Evolutionary conservation across 805 yeast genomes (phyloP), one percentile per base, ranked within the genome.

Genomic region (Ogataea pilisensis): DNA sequence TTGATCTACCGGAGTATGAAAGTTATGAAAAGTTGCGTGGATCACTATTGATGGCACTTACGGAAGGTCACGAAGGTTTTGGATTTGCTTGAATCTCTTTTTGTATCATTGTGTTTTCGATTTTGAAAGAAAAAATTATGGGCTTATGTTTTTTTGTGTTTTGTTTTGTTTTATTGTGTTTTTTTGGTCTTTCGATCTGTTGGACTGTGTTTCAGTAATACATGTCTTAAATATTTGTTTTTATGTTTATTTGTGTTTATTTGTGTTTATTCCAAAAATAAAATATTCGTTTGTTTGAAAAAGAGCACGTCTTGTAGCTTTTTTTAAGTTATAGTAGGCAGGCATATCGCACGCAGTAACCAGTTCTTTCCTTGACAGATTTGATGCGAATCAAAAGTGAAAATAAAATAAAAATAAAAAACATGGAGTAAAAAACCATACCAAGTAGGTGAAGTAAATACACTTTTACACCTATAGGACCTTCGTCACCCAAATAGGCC

Each of bases 31-130:
- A 85, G 17, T 70, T 93, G 39, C 76, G 97, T 47, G 84, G 87
- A 2, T 80, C 93, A 1, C 62, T 93, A 47, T 65, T 90, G 49
- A 60, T 85, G 50, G 97, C 99, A 0, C 78, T 93, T 14, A 85
- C 89, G 20, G 99, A 93, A 63, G 98, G 98, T 16, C 84, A 85
- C 55, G 96, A 87, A 69, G 98, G 98, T 3, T 93, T 93, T 66
- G 98, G 97, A 11, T 74, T 89, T 58, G 95, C 91, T 14, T 63
- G n/a, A n/a, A n/a, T n/a, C n/a, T n/a, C n/a, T n/a, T n/a, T n/a
- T n/a, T n/a, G n/a, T n/a, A n/a, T n/a, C n/a, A 32, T 17, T 13
- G 3, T 8, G 14, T 22, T 20, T 32, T 32, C 5, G 16, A 29
- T 29, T 13, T 13, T 20, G 32, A 17, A 14, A 16, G 20, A 14